Evolutionary conservation across 495 filamentous ascomycete genomes (phyloP).

Genomic region (Hypoxylon perforatum): DNA sequence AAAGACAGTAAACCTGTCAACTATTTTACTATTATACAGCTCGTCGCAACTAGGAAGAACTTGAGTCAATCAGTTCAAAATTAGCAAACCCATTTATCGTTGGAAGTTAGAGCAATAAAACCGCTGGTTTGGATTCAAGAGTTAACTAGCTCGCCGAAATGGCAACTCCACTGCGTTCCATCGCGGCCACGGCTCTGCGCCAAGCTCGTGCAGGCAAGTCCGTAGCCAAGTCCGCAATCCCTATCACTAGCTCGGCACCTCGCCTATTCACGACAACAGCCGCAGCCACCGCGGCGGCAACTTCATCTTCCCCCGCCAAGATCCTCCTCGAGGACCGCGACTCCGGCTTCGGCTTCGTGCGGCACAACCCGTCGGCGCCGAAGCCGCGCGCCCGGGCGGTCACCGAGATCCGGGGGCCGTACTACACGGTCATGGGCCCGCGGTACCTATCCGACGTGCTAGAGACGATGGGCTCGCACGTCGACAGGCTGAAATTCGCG

Average conservation of each 20-base stretch:
- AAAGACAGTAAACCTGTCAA: no score
- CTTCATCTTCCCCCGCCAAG: constrained; percentile 19
- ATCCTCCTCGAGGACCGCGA: constrained; percentile 62
- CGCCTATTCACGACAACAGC: constrained; percentile 21
- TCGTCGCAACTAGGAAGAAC: no score
- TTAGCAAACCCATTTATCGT: neutral
- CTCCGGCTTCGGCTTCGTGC: constrained; percentile 64
- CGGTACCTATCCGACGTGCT: constrained; percentile 63
- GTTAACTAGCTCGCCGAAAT: constrained; percentile 20
- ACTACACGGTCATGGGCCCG: constrained; percentile 67
- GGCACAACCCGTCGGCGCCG: constrained; percentile 61
- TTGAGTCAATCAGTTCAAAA: no score
- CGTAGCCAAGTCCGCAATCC: neutral
- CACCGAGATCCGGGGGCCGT: constrained; percentile 68
- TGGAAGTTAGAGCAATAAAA: neutral
- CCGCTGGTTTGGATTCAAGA: neutral
- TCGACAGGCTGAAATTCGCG: constrained; percentile 69
- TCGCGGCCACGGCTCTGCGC: constrained; percentile 21
- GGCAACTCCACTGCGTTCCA: constrained; percentile 29
- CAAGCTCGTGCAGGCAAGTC: constrained; percentile 3
- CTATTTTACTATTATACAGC: no score
- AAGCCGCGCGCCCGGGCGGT: constrained; percentile 64
- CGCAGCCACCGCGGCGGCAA: neutral
- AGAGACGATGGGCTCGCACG: constrained; percentile 66
- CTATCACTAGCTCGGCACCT: neutral